These are phyloP conservation scores for Chalciporus sp. DNA, from an alignment of 1,284 basidiomycete species.

Conservation along the genomic window DNA sequence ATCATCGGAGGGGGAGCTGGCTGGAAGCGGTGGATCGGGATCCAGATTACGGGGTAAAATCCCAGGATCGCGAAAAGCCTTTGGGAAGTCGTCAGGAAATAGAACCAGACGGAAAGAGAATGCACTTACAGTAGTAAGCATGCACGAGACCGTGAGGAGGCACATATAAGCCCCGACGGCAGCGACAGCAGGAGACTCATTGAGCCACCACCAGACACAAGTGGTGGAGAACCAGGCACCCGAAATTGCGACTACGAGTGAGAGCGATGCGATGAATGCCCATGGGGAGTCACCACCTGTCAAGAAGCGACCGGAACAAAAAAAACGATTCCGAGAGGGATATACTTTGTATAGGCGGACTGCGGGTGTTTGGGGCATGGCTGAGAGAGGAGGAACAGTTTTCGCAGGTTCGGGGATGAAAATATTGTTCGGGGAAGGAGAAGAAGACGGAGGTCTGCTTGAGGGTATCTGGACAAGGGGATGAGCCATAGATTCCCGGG, in stretches of 20 bases:
- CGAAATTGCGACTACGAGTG: conserved; percentile 64
- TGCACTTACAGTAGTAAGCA: conserved; percentile 71
- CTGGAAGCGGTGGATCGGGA: conserved; percentile 76
- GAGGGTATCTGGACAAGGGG: conserved; percentile 32
- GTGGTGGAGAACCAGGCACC: conserved; percentile 86
- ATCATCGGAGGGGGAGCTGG: conserved; percentile 60
- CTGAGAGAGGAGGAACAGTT: conserved; percentile 43
- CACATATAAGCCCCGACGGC: conserved; percentile 78
- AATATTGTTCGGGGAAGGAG: conserved; percentile 33
- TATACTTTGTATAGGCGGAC: conserved; percentile 62
- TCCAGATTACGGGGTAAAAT: conserved; percentile 87
- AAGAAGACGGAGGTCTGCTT: conserved; percentile 25
- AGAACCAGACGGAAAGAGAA: neutral
- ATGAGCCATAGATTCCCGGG: conserved; percentile 17
- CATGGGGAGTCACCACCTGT: conserved; percentile 84
- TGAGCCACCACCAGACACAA: conserved; percentile 83
- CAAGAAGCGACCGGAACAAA: conserved; percentile 68
- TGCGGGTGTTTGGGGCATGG: conserved; percentile 48
- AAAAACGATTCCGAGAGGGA: conserved; percentile 77
- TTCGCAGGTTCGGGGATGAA: conserved; percentile 30
- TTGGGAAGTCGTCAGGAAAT: neutral
- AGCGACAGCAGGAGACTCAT: conserved; percentile 75
- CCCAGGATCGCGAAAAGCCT: conserved; percentile 86
- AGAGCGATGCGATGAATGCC: conserved; percentile 71
- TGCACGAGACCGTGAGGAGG: conserved; percentile 72